Base-by-base conservation (phyloP, 208 protist species). In the Leishmania martiniquensis region DNA sequence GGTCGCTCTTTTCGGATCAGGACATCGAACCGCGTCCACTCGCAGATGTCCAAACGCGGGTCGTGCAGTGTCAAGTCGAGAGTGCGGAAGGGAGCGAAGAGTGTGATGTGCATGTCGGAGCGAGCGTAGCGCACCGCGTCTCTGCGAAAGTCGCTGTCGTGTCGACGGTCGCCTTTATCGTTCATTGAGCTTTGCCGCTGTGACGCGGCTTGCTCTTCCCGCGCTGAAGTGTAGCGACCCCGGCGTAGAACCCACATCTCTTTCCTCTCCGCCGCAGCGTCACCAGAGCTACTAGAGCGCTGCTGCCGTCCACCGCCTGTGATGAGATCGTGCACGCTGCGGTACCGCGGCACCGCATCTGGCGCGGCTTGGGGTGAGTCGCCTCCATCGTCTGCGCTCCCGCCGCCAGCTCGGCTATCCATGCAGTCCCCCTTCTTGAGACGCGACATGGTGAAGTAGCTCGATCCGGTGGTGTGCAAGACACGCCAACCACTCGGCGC, bases 1-100 rank as follows among this genome's bases (percentile, higher is more conserved):
- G 71, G 71, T 22, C 55, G 29, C 71, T 51, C 75, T 69, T 97
- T 97, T 20, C 81, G 83, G 22, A 95, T 79, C 51, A 96, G n/a
- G 20, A 96, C 75, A 62, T 97, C 93, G 77, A 97, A 96, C 20
- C 67, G 47, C 29, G 84, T 69, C 85, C 88, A 95, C 83, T 97
- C 93, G 72, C 89, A 92, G 52, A 97, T 89, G 60, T 78, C 67
- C 9, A 95, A 82, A 0, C 37, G 54, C 0, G 86, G 82, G 68
- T 95, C 83, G 55, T 75, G 74, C 7, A 92, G 72, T 6, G 91
- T 95, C 4, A 92, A 76, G 76, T 97, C 93, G 55, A 86, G 86
- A n/a, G 88, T 88, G 57, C 86, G 84, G 72, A 97, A 95, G 1
- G 91, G 90, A 2, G 89, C 90, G 75, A 91, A 88, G 42, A 97